These are phyloP conservation scores for Xylaria sp. DNA, from an alignment of 2,329 filamentous ascomycete species.

Conservation along the genomic window DNA sequence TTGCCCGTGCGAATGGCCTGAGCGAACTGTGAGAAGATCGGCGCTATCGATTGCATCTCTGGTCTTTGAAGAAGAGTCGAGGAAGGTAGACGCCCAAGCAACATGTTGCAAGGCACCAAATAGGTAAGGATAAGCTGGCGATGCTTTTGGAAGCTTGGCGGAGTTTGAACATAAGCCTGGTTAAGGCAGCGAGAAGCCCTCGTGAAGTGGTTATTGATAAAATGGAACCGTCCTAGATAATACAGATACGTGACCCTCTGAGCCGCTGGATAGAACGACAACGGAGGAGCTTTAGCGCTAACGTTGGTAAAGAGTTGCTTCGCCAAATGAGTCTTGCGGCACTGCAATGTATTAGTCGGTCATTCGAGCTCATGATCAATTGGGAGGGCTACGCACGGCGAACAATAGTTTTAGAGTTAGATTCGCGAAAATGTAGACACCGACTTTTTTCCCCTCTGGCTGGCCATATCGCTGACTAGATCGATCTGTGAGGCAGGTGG, in stretches of 20 bases:
- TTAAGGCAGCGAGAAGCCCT: constrained; percentile 81
- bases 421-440: constrained; percentile 93
- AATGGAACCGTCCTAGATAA: constrained; percentile 90
- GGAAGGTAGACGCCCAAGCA: constrained; percentile 86
- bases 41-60: constrained; percentile 72
- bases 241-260: constrained; percentile 94
- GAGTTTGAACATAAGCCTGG: constrained; percentile 79
- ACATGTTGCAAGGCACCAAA: constrained; percentile 83
- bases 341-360: constrained; percentile 58
- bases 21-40: constrained; percentile 79
- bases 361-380: not conserved
- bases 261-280: constrained; percentile 83
- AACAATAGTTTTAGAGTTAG: constrained; percentile 89
- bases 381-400: constrained; percentile 63
- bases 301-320: constrained; percentile 93
- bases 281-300: constrained; percentile 81
- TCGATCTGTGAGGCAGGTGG: constrained; percentile 86
- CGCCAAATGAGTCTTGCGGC: constrained; percentile 82
- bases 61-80: constrained; percentile 72
- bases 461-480: constrained; percentile 72
- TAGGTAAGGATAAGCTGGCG: constrained; percentile 84
- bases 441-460: constrained; percentile 85
- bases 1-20: constrained; percentile 78
- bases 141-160: constrained; percentile 72
- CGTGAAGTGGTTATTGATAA: constrained; percentile 84